These are phyloP conservation scores for Ophiostoma australiae DNA, from an alignment of 2,329 filamentous ascomycete species.

Conservation along the genomic window DNA sequence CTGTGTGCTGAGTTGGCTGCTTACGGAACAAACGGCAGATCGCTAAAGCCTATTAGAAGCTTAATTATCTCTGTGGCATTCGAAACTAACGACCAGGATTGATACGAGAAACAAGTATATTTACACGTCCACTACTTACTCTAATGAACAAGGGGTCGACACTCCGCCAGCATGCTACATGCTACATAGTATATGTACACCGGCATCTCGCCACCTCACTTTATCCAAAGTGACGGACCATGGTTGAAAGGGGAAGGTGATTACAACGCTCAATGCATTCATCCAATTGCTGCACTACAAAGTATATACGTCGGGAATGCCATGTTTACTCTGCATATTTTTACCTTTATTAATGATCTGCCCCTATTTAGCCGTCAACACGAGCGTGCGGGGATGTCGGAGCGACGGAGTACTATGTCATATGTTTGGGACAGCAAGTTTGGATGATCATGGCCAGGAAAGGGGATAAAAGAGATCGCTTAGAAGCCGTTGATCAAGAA, in stretches of 20 bases:
- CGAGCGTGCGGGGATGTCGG: slow-evolving; percentile 4
- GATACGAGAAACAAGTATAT: not conserved
- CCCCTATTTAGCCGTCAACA: slow-evolving; percentile 7
- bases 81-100: not conserved
- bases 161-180: not conserved
- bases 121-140: not conserved
- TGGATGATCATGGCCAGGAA: not conserved
- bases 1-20: too few species aligned
- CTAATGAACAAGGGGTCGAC: not conserved
- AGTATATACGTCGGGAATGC: not conserved
- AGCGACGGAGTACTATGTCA: not conserved
- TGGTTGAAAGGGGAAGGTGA: not conserved
- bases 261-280: not conserved
- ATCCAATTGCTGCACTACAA: not conserved
- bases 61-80: too few species aligned
- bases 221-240: slow-evolving; percentile 1
- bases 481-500: not conserved
- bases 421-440: too few species aligned
- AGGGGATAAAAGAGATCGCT: not conserved
- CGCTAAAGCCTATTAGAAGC: too few species aligned
- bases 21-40: too few species aligned
- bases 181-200: too few species aligned
- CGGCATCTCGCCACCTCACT: not conserved
- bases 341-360: not conserved
- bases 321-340: not conserved